Percentiles rank a stretch among this genome's conserved stretches.
These are phyloP conservation scores for Phaeomoniella chlamydospora DNA, from an alignment of 2,329 filamentous ascomycete genomes.

Conservation along the genomic window DNA sequence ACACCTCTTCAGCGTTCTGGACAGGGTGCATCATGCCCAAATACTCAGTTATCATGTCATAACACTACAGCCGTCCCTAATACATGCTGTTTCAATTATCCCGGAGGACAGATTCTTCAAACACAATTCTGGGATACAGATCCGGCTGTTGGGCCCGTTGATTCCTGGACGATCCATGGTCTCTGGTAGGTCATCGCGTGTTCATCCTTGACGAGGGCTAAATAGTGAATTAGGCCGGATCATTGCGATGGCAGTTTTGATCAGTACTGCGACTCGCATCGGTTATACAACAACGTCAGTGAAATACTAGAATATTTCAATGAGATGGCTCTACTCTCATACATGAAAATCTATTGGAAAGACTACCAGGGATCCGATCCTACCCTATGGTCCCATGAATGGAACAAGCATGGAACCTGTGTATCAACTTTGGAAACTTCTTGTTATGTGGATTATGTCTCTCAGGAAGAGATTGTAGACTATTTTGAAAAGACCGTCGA, in stretches of 20 bases:
- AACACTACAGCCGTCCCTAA: slow-evolving; percentile 2
- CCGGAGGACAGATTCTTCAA: slow-evolving; percentile 55
- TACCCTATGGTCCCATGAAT: slow-evolving; percentile 60
- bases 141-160: slow-evolving; percentile 47
- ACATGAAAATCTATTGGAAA: slow-evolving; percentile 62
- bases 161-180: slow-evolving; percentile 64
- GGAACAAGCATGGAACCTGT: slow-evolving; percentile 62
- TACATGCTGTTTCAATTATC: slow-evolving; percentile 57
- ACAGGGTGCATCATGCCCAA: slow-evolving; percentile 1
- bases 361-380: slow-evolving; percentile 50
- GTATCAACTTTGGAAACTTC: slow-evolving; percentile 44
- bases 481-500: slow-evolving; percentile 54
- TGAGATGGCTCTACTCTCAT: slow-evolving; percentile 38
- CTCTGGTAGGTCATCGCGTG: slow-evolving; percentile 34
- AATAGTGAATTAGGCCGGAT: slow-evolving; percentile 34
- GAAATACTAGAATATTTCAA: slow-evolving; percentile 42
- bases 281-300: slow-evolving; percentile 52
- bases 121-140: slow-evolving; percentile 68
- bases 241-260: slow-evolving; percentile 59
- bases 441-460: slow-evolving; percentile 50
- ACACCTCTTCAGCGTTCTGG: not conserved
- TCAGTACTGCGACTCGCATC: slow-evolving; percentile 45
- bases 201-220: slow-evolving; percentile 1
- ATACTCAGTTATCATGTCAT: not conserved
- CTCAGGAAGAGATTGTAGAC: slow-evolving; percentile 51